These are phyloP conservation scores for Saccharomycopsis oosterbeekiorum DNA, from an alignment of 805 yeast genomes.

Conservation along the genomic window DNA sequence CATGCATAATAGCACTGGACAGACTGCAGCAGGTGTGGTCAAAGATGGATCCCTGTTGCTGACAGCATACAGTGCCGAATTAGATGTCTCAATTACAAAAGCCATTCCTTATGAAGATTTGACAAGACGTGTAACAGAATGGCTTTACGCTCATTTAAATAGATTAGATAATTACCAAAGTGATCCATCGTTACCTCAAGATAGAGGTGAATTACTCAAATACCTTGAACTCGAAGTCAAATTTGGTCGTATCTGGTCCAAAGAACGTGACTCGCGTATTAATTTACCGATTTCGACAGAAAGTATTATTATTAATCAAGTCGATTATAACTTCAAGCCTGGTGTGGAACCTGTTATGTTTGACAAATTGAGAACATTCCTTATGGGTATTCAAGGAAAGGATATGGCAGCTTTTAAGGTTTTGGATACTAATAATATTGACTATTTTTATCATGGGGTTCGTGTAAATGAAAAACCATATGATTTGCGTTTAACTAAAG, in stretches of 20 bases:
- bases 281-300: slow-evolving; percentile 62
- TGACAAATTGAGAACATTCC: slow-evolving; percentile 43
- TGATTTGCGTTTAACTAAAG: slow-evolving; percentile 56
- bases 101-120: slow-evolving; percentile 71
- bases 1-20: neutral
- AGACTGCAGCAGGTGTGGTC: neutral
- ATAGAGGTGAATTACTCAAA: slow-evolving; percentile 31
- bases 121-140: slow-evolving; percentile 72
- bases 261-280: slow-evolving; percentile 50
- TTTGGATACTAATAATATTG: slow-evolving; percentile 54
- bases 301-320: slow-evolving; percentile 45
- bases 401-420: slow-evolving; percentile 47
- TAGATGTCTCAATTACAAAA: slow-evolving; percentile 50
- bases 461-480: slow-evolving; percentile 56
- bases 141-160: slow-evolving; percentile 77
- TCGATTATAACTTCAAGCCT: slow-evolving; percentile 50
- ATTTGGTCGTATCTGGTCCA: slow-evolving; percentile 62
- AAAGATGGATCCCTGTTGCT: neutral
- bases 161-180: slow-evolving; percentile 45
- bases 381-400: slow-evolving; percentile 43
- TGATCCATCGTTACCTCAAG: slow-evolving; percentile 19
- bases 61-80: slow-evolving; percentile 2
- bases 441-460: slow-evolving; percentile 52
- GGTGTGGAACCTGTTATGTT: slow-evolving; percentile 57
- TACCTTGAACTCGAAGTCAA: slow-evolving; percentile 67